Conservation (phyloP, 805 yeast species). For the Wickerhamomyces alni region DNA sequence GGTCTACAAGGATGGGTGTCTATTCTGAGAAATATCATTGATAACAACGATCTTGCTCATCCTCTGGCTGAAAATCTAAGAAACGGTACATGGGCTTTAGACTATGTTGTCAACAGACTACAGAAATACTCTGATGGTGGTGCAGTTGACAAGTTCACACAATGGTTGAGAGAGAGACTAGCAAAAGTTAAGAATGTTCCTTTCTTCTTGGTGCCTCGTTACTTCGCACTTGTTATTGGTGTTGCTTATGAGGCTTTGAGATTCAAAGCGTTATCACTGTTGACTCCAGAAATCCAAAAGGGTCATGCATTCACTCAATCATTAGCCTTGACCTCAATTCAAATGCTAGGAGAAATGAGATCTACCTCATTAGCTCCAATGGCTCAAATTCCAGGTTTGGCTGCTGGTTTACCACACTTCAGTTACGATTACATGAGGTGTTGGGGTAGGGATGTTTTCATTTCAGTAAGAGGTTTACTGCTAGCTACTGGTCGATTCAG, state of each 20-base stretch:
- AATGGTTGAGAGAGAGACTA: conserved; percentile 66
- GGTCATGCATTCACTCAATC: conserved; percentile 74
- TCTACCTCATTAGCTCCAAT: conserved; percentile 72
- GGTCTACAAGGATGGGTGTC: conserved; percentile 93
- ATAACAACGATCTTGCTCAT: conserved; percentile 72
- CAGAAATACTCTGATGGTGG: conserved; percentile 42
- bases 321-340: conserved; percentile 75
- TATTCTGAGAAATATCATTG: conserved; percentile 54
- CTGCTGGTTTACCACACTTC: conserved; percentile 96
- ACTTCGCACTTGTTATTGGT: conserved; percentile 78
- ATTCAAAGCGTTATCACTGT: conserved; percentile 51
- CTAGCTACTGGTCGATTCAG: conserved; percentile 72
- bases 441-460: conserved; percentile 97
- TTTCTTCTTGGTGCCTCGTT: conserved; percentile 76
- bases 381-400: conserved; percentile 63
- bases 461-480: conserved; percentile 76
- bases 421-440: conserved; percentile 89
- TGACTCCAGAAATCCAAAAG: conserved; percentile 47
- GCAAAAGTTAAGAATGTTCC: conserved; percentile 64
- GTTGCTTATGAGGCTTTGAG: conserved; percentile 80
- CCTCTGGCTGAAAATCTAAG: conserved; percentile 79
- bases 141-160: conserved; percentile 48
- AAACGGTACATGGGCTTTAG: conserved; percentile 86
- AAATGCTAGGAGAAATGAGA: conserved; percentile 72
- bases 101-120: conserved; percentile 60